These are phyloP conservation scores for Chlamydomonas applanata DNA, from an alignment of 139 green algal genomes.

Conservation along the genomic window DNA sequence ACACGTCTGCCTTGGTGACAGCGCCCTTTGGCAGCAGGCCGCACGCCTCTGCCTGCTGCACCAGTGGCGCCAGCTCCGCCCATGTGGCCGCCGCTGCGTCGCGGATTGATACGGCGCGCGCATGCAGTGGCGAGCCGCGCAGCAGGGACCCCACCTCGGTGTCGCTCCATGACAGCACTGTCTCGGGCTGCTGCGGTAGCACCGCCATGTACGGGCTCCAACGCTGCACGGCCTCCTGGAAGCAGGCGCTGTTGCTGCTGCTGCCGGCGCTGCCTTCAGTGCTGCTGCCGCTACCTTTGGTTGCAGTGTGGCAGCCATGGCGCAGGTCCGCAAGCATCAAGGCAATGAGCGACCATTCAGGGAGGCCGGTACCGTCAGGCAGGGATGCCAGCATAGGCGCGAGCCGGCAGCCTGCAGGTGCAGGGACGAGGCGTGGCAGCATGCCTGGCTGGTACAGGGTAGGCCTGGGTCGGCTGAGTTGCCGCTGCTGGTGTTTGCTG, in stretches of 20 bases:
- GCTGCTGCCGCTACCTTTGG: neutral
- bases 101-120: slow-evolving; percentile 9
- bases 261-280: no score
- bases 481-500: no score
- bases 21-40: neutral
- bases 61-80: slow-evolving; percentile 18
- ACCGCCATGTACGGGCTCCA: slow-evolving; percentile 11
- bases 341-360: slow-evolving; percentile 23
- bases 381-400: neutral
- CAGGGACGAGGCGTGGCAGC: no score
- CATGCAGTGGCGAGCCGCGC: slow-evolving; percentile 17
- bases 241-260: no score
- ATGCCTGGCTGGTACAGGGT: no score
- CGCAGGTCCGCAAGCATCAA: slow-evolving; percentile 23
- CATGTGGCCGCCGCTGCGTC: neutral
- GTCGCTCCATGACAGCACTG: no score
- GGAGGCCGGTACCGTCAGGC: neutral
- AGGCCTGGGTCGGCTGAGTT: no score
- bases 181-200: slow-evolving; percentile 6
- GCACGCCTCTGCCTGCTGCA: neutral
- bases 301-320: neutral
- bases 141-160: slow-evolving; percentile 15
- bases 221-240: neutral
- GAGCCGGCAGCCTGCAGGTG: slow-evolving; percentile 9
- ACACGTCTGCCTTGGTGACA: slow-evolving; percentile 7